Evolutionary conservation across 345 rosid genomes (phyloP).

Genomic region (Pseudoturritis turrita): DNA sequence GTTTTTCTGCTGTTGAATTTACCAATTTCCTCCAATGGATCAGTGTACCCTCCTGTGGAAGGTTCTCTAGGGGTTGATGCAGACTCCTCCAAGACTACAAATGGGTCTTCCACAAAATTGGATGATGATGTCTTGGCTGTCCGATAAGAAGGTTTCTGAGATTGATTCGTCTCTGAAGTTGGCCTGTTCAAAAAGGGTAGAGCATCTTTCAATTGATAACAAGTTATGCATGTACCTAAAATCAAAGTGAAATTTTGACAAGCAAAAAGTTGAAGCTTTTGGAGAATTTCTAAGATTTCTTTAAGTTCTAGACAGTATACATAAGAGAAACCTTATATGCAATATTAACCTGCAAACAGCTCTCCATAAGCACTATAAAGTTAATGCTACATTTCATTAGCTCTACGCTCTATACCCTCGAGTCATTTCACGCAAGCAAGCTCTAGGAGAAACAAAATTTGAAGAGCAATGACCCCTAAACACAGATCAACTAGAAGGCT

Average conservation of each 20-base stretch:
- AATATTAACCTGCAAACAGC: background rate
- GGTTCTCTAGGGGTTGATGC: constrained; percentile 38
- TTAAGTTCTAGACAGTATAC: background rate
- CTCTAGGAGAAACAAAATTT: background rate
- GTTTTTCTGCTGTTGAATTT: constrained; percentile 36
- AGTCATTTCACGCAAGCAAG: background rate
- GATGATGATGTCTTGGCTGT: constrained; percentile 43
- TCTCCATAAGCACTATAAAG: background rate
- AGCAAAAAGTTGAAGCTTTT: background rate
- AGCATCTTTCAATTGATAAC: background rate
- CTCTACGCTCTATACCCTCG: background rate
- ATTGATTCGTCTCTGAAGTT: constrained; percentile 29
- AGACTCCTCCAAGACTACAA: constrained; percentile 52
- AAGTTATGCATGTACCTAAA: background rate
- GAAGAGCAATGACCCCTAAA: background rate
- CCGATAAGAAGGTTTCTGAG: constrained; percentile 37
- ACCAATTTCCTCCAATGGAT: constrained; percentile 50
- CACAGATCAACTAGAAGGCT: background rate
- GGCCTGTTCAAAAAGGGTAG: constrained; percentile 41
- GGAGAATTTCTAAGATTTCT: background rate
- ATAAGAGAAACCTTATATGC: background rate
- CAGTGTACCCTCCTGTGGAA: constrained; percentile 35
- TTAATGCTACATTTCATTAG: background rate
- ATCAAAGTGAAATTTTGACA: background rate
- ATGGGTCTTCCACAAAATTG: constrained; percentile 49